Base-by-base conservation (phyloP, 805 yeast species). In the Yamadazyma ubonensis region DNA sequence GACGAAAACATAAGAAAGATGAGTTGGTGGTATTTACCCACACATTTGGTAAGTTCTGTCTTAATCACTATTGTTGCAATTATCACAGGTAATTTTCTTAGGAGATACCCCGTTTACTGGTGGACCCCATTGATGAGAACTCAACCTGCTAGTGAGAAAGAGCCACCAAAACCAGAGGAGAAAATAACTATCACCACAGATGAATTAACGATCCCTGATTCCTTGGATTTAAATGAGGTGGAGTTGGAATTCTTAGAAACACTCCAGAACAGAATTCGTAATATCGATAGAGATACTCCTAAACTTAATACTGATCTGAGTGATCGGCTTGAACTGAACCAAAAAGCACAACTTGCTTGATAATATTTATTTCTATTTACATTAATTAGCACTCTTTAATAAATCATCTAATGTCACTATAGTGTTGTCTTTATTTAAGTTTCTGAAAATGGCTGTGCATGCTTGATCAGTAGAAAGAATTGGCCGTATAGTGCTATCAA, bases 1-100 rank as follows among this genome's bases (percentile, higher is more conserved):
- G 81, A 78, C 38, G 71, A 54, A 1, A 46, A 51, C 6, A 61
- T 79, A 3, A 55, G 76, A 9, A 47, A 36, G 3, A 64, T 81
- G 72, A 74, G 86, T 35, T 81, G 87, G 88, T 77, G 81, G 77
- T 80, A 73, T 49, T 50, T 81, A 20, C 81, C 83, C 0, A 69
- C 63, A 0, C 82, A 79, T 39, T 38, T 81, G 3, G 62, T 79
- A 0, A 67, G 76, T 3, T 63, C 75, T 2, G 54, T 73, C 2
- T 55, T 81, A 30, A 73, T 78, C 43, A 50, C 76, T 6, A 54
- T 61, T 2, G 74, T 76, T 1, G 82, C 83, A 0, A 61, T 73
- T 29, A 56, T 81, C 6, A 66, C 76, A 3, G 78, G 81, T 33
- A 82, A 81, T 48, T 51, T 81, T 1, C 41, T 73, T 3, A 54